Evolutionary conservation across 306 rosid species (phyloP), one percentile per base, ranked within the genome.

Genomic region (Corylus avellana): DNA sequence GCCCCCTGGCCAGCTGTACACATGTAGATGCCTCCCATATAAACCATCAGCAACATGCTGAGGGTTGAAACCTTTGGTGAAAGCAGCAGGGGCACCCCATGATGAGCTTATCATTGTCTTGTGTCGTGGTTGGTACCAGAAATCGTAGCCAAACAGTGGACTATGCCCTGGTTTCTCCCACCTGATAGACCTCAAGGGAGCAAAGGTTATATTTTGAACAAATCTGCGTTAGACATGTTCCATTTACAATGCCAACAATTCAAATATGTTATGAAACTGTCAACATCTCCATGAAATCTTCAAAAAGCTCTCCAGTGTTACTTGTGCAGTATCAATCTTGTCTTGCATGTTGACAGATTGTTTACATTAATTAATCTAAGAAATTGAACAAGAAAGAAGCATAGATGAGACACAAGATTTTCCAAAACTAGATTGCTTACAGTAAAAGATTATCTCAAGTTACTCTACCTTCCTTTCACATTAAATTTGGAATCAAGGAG

Each of bases 161-260:
- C 97, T 90, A 51, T 95, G 88, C 84, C 98, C 98, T 50, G 95
- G 95, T 85, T 91, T 95, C 81, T 95, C 97, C 98, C 98, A 92
- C 92, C 98, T 94, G 70, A 37, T 35, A 77, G 78, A 59, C 47
- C 14, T 12, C 29, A 78, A 44, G 35, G 75, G 72, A 64, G 67
- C 75, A 32, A 61, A 7, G 44, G 73, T 44, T 75, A 72, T 67
- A 77, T 81, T 37, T n/a, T 64, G 59, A 77, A 48, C 72, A 75
- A 55, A 51, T 70, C 48, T 47, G 64, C 69, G 22, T 37, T 55
- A 68, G 70, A 72, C 48, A 32, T 58, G 39, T 48, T 73, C 27
- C 46, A 69, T 35, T 71, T 25, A n/a, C 13, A 12, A 72, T n/a
- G 22, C 25, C 42, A 57, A 7, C 47, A 54, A 17, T 67, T 66